A percentile compares a stretch with the other conserved stretches of the same genome.
Conservation (phyloP, 257 asterid genomes). For the Fraxinus excelsior region DNA sequence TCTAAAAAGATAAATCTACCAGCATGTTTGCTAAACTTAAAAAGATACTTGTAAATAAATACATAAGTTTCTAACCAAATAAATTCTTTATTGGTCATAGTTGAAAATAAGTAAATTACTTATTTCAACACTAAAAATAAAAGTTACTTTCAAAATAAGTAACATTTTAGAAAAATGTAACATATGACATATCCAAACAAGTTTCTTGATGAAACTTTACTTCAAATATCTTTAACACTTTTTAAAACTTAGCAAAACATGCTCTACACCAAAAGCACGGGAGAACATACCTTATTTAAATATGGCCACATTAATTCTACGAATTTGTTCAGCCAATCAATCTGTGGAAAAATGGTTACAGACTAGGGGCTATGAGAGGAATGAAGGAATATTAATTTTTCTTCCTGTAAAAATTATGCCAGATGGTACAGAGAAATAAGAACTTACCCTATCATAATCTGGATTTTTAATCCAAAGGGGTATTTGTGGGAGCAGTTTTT, state of each 20-base stretch:
- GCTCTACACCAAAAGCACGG: constrained; percentile 6
- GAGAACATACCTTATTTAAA: constrained; percentile 69
- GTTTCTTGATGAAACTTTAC: no score
- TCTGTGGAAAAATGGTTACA: constrained; percentile 42
- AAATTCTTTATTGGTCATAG: neutral
- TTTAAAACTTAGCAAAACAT: neutral
- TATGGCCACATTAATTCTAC: constrained; percentile 85
- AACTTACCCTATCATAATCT: constrained; percentile 84
- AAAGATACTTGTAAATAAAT: neutral
- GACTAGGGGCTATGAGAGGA: no score
- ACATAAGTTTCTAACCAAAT: neutral
- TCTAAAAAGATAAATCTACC: constrained; percentile 5
- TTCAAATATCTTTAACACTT: neutral
- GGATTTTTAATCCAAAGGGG: constrained; percentile 93
- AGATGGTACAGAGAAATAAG: neutral
- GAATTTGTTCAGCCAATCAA: constrained; percentile 35
- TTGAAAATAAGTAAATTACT: neutral
- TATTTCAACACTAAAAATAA: no score
- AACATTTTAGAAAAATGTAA: neutral
- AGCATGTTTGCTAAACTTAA: neutral
- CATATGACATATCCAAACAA: neutral
- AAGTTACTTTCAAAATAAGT: neutral
- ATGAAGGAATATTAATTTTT: neutral
- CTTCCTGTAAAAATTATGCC: neutral
- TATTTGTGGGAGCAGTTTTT: constrained; percentile 71